Evolutionary conservation across 148 eudicot genomes (phyloP).

Genomic region (Rhododendron kiyosumense): DNA sequence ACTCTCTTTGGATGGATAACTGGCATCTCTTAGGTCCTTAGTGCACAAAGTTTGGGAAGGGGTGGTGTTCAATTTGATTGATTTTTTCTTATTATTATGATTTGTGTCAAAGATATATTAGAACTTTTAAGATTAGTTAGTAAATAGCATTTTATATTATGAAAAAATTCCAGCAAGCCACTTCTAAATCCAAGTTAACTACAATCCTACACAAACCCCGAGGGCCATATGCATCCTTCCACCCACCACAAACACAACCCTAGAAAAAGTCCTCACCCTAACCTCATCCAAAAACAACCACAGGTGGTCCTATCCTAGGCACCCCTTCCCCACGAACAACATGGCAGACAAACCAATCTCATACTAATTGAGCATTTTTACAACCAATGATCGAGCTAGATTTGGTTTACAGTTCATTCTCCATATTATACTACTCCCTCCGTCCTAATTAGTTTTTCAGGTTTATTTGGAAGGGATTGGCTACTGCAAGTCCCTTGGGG

Average conservation of each 20-base stretch:
- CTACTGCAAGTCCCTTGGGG: too few species aligned
- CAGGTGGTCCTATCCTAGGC: background rate
- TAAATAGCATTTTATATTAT: too few species aligned
- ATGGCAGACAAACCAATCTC: background rate
- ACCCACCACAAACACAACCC: background rate
- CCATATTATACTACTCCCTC: too few species aligned
- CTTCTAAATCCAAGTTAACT: background rate
- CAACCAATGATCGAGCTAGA: too few species aligned
- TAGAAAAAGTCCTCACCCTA: background rate
- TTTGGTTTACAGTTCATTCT: too few species aligned
- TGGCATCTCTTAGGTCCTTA: background rate
- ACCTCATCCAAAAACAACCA: background rate
- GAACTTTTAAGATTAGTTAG: too few species aligned
- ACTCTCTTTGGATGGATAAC: background rate
- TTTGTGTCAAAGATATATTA: too few species aligned
- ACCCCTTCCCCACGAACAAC: too few species aligned
- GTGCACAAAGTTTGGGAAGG: background rate
- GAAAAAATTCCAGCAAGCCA: background rate
- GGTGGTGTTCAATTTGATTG: background rate
- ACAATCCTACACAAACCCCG: background rate
- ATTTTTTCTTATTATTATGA: too few species aligned
- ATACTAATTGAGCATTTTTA: too few species aligned
- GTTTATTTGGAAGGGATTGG: too few species aligned
- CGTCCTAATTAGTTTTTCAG: too few species aligned
- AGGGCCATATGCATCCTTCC: background rate